phyloP scores from a whole-genome alignment of 1,284 basidiomycete genomes.

The Cryptococcus hybrid region DNA sequence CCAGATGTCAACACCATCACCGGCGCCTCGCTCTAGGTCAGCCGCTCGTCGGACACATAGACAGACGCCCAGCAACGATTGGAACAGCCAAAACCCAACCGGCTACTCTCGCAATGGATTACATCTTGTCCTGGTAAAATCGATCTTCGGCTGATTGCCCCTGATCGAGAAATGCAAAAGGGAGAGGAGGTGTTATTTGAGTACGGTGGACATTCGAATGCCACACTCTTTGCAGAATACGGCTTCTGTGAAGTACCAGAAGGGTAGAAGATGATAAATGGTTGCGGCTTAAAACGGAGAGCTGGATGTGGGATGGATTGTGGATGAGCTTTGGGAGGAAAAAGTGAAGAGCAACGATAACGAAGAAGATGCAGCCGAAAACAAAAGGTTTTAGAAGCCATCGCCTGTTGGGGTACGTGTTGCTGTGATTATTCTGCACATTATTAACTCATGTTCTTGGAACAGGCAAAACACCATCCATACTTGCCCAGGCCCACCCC shows the following conservation, averaged over 20 bases:
- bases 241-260: conserved; percentile 61
- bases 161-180: conserved; percentile 50
- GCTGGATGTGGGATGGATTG: conserved; percentile 61
- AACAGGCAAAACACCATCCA: conserved; percentile 73
- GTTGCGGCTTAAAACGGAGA: conserved; percentile 48
- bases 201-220: conserved; percentile 73
- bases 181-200: conserved; percentile 68
- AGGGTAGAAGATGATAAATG: conserved; percentile 33
- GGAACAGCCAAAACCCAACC: conserved; percentile 50
- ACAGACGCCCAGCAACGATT: neutral
- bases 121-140: conserved; percentile 48
- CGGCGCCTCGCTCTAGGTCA: neutral
- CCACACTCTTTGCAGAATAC: conserved; percentile 75
- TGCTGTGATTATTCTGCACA: neutral
- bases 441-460: neutral
- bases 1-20: conserved; percentile 21
- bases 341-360: conserved; percentile 14
- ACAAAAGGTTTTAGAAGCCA: conserved; percentile 56
- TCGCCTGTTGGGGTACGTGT: conserved; percentile 70
- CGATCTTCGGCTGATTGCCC: conserved; percentile 59
- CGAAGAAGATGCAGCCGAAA: conserved; percentile 46
- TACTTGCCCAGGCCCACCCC: conserved; percentile 57
- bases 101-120: conserved; percentile 48
- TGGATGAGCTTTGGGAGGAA: conserved; percentile 53
- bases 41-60: neutral